phyloP scores from a whole-genome alignment of 306 rosid species.

The Dryas drummondii region DNA sequence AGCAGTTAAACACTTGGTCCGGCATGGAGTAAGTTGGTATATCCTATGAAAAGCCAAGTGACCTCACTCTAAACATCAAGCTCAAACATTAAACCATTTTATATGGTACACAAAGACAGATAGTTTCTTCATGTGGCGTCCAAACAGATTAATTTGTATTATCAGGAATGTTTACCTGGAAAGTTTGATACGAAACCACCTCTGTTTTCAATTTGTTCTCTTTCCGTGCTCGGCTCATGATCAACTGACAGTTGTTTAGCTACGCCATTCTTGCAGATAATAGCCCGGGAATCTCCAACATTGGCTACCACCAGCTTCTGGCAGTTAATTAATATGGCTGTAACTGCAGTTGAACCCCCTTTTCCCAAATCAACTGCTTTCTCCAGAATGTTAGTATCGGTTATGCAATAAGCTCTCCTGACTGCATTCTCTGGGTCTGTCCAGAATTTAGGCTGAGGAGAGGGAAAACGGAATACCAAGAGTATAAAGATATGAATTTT shows the following conservation, averaged over 20 bases:
- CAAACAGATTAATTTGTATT: background rate
- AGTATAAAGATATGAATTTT: background rate
- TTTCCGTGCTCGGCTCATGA: conserved; percentile 79
- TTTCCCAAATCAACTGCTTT: conserved; percentile 70
- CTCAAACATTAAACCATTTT: background rate
- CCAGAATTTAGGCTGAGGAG: conserved; percentile 75
- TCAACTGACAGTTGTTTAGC: conserved; percentile 82
- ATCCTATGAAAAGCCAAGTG: background rate
- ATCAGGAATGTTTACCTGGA: conserved; percentile 58
- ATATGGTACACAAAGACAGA: background rate
- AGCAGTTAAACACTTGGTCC: too few relatives aligned
- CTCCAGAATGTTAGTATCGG: conserved; percentile 73
- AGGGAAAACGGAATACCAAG: conserved; percentile 3
- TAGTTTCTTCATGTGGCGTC: background rate
- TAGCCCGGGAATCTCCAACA: conserved; percentile 93
- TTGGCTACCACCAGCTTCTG: conserved; percentile 77
- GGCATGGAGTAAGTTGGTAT: background rate
- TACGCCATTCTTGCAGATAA: conserved; percentile 57
- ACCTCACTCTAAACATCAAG: background rate
- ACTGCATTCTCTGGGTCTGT: conserved; percentile 59
- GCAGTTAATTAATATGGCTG: conserved; percentile 88
- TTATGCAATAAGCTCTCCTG: conserved; percentile 62
- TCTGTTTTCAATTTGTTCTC: conserved; percentile 56
- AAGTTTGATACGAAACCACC: conserved; percentile 95
- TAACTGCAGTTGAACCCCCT: conserved; percentile 98